Base-by-base conservation (phyloP, 257 asterid species). In the Orobanche coerulescens region DNA sequence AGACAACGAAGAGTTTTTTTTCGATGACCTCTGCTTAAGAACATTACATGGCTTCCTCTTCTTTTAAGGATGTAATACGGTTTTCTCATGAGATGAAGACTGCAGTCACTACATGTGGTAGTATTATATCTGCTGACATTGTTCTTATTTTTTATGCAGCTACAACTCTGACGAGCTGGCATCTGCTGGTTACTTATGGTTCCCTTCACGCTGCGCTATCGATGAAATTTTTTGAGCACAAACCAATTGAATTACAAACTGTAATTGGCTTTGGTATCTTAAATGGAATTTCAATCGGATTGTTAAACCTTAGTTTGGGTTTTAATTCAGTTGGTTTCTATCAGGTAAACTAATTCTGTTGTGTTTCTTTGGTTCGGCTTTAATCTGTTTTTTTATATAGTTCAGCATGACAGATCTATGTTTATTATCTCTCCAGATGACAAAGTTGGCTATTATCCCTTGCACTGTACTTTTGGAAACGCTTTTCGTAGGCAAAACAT, bases 111-210 rank as follows among this genome's bases (percentile, higher is more conserved):
- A 20, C 42, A 26, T 31, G 15, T 24, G 31, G 42, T 51, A 11
- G n/a, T n/a, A 2, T 20, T 36, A 56, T 48, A 19, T 14, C 55
- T 34, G 55, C 54, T 50, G 47, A 51, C 34, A 48, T 13, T 28
- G 44, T 55, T 64, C 34, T 48, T 53, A 39, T 50, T 28, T 37
- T 55, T 51, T 69, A 20, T 77, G 70, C 87, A 90, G 95, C 95
- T 76, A 87, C 95, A 8, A 90, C 95, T 68, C 65, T 89, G 76
- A 88, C 96, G 30, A 88, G 96, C 84, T 88, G 96, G 96, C 96
- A 88, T 80, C 76, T 88, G 65, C 79, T 87, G 49, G 95, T 84
- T 33, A 87, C 95, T 0, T 87, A 73, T 73, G 84, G 90, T 68
- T 86, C 96, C 39, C 95, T 90, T 68, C 97, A 84, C 44, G 83